A percentile compares a stretch with the other conserved stretches of the same genome.
phyloP scores from a whole-genome alignment of 2,329 filamentous ascomycete species.

The Cadophora sp. region DNA sequence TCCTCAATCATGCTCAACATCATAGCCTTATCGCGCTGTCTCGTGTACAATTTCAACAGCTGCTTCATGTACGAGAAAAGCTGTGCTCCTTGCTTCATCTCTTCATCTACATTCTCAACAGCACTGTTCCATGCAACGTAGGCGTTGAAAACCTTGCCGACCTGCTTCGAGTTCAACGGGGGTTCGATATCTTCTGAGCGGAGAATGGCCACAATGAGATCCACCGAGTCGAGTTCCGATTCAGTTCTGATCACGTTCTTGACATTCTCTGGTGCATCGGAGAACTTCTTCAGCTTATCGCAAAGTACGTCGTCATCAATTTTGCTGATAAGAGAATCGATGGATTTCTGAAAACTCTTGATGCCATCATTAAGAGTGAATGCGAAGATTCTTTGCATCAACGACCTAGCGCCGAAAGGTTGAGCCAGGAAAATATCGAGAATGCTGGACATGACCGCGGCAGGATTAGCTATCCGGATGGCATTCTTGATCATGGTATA shows the following conservation, averaged over 20 bases:
- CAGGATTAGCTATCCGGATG: constrained; percentile 94
- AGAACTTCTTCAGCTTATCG: constrained; percentile 82
- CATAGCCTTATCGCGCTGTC: constrained; percentile 95
- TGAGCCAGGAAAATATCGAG: constrained; percentile 96
- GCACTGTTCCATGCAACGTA: constrained; percentile 97
- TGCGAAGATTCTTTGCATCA: constrained; percentile 94
- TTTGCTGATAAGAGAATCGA: constrained; percentile 77
- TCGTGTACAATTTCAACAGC: constrained; percentile 87
- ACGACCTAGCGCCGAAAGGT: constrained; percentile 86
- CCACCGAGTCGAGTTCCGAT: constrained; percentile 74
- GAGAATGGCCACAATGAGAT: constrained; percentile 85
- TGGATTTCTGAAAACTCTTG: constrained; percentile 81
- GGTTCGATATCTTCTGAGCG: constrained; percentile 79
- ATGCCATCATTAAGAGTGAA: constrained; percentile 93
- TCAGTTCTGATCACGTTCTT: constrained; percentile 79
- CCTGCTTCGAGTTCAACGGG: constrained; percentile 74
- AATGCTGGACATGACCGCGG: constrained; percentile 94
- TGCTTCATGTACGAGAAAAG: constrained; percentile 96
- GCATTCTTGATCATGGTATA: constrained; percentile 96
- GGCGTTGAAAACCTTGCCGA: constrained; percentile 87
- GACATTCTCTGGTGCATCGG: constrained; percentile 73
- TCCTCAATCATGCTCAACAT: constrained; percentile 97
- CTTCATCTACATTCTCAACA: constrained; percentile 87
- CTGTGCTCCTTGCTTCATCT: constrained; percentile 87
- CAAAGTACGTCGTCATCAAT: constrained; percentile 83